These are phyloP conservation scores for Rachicladosporium sp. DNA, from an alignment of 2,329 filamentous ascomycete genomes.

Conservation along the genomic window DNA sequence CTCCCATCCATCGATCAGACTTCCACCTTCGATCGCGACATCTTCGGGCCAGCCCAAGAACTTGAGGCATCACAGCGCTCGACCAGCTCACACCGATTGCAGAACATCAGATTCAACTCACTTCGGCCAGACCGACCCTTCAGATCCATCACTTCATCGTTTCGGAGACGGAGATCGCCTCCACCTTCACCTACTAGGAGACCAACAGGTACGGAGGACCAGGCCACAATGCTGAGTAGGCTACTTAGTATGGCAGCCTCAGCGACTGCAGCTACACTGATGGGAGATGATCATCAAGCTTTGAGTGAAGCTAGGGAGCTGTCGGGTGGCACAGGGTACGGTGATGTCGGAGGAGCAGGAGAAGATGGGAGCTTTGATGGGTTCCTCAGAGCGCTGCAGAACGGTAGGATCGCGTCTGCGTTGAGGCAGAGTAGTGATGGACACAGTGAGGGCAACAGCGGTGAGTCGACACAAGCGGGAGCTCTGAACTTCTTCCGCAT, in stretches of 20 bases:
- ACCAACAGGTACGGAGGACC: conserved; percentile 44
- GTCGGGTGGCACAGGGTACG: conserved; percentile 27
- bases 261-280: conserved; percentile 52
- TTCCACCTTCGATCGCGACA: conserved; percentile 24
- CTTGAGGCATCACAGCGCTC: conserved; percentile 12
- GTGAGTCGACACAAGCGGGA: conserved; percentile 24
- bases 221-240: conserved; percentile 48
- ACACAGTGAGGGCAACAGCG: conserved; percentile 25
- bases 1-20: conserved; percentile 22
- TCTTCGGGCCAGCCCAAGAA: conserved; percentile 16
- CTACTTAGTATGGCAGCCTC: conserved; percentile 51
- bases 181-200: conserved; percentile 11
- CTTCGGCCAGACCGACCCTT: conserved; percentile 23
- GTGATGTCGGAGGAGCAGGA: conserved; percentile 30
- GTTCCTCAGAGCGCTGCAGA: conserved; percentile 50
- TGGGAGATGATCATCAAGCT: conserved; percentile 44
- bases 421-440: conserved; percentile 35
- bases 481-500: conserved; percentile 58
- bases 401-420: conserved; percentile 45
- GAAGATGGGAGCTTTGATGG: conserved; percentile 51
- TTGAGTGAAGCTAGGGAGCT: conserved; percentile 43
- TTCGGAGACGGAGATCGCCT: conserved; percentile 43
- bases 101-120: conserved; percentile 16
- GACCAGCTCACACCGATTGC: conserved; percentile 17
- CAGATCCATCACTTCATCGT: conserved; percentile 30